Evolutionary conservation across 108 stramenopile species (phyloP).

Genomic region (Schizochytrium sp.): DNA sequence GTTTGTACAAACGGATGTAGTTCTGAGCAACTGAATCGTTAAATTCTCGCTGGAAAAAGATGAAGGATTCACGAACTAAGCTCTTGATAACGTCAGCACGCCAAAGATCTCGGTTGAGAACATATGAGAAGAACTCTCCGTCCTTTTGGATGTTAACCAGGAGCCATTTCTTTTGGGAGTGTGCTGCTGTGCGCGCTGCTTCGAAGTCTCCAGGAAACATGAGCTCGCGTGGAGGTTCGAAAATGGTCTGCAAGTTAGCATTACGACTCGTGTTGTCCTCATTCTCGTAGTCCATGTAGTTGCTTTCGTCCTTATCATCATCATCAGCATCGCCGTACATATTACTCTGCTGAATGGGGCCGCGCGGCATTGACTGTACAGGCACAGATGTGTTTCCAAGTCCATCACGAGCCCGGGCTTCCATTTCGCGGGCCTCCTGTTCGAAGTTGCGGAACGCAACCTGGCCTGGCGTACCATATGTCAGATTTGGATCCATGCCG

Average conservation of each 20-base stretch:
- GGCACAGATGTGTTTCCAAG: neutral
- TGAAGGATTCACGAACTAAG: neutral
- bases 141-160: conserved; percentile 45
- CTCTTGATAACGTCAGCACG: conserved; percentile 36
- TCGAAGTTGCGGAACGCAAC: conserved; percentile 50
- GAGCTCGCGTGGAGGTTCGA: conserved; percentile 45
- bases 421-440: neutral
- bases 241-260: conserved; percentile 44
- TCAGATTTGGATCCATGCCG: neutral
- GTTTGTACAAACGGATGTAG: conserved; percentile 36
- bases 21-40: conserved; percentile 19
- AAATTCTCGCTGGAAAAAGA: conserved; percentile 39
- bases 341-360: neutral
- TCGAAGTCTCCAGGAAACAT: conserved; percentile 38
- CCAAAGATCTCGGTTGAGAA: conserved; percentile 38
- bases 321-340: neutral
- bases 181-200: conserved; percentile 9
- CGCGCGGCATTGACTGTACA: neutral
- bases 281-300: neutral
- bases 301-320: neutral
- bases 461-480: neutral
- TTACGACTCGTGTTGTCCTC: neutral
- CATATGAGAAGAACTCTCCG: conserved; percentile 52
- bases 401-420: conserved; percentile 22
- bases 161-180: conserved; percentile 6